These are phyloP conservation scores for Trametes polyzona DNA, from an alignment of 1,284 basidiomycete species.

Conservation along the genomic window DNA sequence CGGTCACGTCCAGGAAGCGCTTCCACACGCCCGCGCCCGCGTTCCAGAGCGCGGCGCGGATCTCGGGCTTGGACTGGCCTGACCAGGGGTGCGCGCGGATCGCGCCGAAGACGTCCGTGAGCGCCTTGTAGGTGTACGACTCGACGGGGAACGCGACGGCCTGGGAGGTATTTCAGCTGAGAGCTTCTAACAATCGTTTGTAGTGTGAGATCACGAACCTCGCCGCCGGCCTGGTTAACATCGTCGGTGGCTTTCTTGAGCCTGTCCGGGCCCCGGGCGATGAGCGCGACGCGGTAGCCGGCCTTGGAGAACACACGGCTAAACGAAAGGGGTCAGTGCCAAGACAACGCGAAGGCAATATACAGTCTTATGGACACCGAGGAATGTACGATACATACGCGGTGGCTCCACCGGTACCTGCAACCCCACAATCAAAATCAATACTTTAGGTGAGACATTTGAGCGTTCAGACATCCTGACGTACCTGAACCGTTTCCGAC, in stretches of 20 bases:
- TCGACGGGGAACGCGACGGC: constrained; percentile 63
- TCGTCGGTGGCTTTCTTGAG: constrained; percentile 58
- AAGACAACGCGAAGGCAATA: neutral
- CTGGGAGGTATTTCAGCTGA: constrained; percentile 37
- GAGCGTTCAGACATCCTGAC: constrained; percentile 8
- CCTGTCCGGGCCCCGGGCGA: constrained; percentile 61
- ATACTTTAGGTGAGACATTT: neutral
- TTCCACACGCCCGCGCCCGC: constrained; percentile 62
- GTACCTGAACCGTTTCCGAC: constrained; percentile 50
- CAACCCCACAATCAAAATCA: neutral
- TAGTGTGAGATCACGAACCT: constrained; percentile 43
- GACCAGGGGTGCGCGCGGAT: constrained; percentile 56
- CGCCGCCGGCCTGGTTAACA: constrained; percentile 60
- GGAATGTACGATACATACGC: constrained; percentile 61
- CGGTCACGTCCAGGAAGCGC: constrained; percentile 68
- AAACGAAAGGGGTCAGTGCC: neutral
- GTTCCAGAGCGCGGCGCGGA: constrained; percentile 74
- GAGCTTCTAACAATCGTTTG: neutral
- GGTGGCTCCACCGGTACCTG: constrained; percentile 63
- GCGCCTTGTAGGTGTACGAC: constrained; percentile 56
- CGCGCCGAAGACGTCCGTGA: constrained; percentile 56
- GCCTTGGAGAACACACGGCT: constrained; percentile 67
- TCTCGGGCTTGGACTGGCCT: constrained; percentile 42
- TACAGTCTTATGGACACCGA: neutral
- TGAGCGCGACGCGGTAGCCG: constrained; percentile 71